phyloP scores from a whole-genome alignment of 2,329 filamentous ascomycete species.

The Nemania diffusa region DNA sequence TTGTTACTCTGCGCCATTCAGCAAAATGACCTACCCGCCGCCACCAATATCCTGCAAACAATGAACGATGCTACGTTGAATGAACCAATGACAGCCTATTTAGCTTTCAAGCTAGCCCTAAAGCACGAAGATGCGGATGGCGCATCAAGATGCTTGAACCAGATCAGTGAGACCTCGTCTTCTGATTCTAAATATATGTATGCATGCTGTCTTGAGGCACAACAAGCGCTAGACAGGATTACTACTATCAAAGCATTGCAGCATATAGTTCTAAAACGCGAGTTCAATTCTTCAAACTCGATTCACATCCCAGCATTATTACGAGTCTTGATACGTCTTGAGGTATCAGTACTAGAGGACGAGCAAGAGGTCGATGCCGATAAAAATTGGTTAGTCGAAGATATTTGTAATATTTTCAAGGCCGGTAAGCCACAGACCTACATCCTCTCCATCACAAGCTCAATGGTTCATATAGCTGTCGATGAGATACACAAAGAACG shows the following conservation, averaged over 20 bases:
- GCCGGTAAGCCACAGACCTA: constrained; percentile 50
- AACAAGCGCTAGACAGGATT: constrained; percentile 69
- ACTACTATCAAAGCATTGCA: constrained; percentile 70
- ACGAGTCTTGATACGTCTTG: constrained; percentile 67
- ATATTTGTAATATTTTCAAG: constrained; percentile 65
- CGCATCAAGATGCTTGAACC: constrained; percentile 72
- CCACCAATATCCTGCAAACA: constrained; percentile 63
- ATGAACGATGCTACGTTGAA: constrained; percentile 69
- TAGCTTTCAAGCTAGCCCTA: constrained; percentile 80
- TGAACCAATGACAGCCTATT: constrained; percentile 74
- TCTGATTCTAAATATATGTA: constrained; percentile 75
- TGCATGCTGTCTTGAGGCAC: constrained; percentile 82
- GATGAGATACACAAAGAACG: constrained; percentile 55
- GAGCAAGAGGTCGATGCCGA: constrained; percentile 37
- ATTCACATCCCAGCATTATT: constrained; percentile 72
- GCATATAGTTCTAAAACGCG: constrained; percentile 66
- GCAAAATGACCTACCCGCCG: constrained; percentile 63
- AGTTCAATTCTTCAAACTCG: constrained; percentile 57
- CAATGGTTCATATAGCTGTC: constrained; percentile 49
- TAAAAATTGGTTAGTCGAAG: constrained; percentile 49
- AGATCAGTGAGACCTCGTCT: constrained; percentile 63
- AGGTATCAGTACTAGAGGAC: constrained; percentile 56
- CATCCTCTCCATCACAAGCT: constrained; percentile 8
- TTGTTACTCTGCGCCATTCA: constrained; percentile 75
- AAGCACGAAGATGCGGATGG: constrained; percentile 65